A percentile compares a stretch with the other conserved stretches of the same genome.
Evolutionary conservation across 176 grass and related monocot genomes (phyloP).

Genomic region (Aegilops sharonensis): DNA sequence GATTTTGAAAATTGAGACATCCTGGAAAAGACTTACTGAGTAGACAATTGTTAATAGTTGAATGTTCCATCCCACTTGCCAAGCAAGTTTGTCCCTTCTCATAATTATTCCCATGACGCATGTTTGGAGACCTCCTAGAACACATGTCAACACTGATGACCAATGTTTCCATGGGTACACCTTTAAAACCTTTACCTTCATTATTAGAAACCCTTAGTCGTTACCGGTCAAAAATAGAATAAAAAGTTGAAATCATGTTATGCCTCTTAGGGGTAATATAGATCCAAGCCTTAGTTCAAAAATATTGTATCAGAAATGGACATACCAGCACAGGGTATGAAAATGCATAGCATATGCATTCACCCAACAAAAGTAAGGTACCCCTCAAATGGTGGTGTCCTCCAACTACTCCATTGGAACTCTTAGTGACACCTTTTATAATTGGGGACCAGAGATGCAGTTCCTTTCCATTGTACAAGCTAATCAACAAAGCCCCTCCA

Average conservation of each 20-base stretch:
- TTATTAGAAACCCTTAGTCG: too few relatives aligned
- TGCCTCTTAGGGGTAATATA: background rate
- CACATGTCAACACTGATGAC: conserved; percentile 5
- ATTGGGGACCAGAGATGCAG: too few relatives aligned
- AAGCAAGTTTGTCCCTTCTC: background rate
- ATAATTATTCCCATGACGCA: background rate
- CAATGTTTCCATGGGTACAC: conserved; percentile 18
- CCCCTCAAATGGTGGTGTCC: conserved; percentile 13
- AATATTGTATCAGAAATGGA: background rate
- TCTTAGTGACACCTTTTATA: background rate
- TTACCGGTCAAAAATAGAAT: too few relatives aligned
- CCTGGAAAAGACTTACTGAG: background rate
- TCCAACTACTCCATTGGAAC: background rate
- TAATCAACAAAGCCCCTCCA: background rate
- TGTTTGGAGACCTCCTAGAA: conserved; percentile 12
- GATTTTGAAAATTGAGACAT: background rate
- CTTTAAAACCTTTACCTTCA: conserved; percentile 19
- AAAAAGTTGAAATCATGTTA: too few relatives aligned
- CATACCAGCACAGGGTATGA: conserved; percentile 8
- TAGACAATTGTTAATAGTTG: conserved; percentile 11
- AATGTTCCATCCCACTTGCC: conserved; percentile 11
- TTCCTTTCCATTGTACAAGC: background rate
- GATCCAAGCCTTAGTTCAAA: background rate
- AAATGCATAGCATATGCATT: background rate
- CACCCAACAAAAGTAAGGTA: conserved; percentile 15